Base-by-base conservation (phyloP, 2,329 filamentous ascomycete species). In the Hypoxylon sp. region DNA sequence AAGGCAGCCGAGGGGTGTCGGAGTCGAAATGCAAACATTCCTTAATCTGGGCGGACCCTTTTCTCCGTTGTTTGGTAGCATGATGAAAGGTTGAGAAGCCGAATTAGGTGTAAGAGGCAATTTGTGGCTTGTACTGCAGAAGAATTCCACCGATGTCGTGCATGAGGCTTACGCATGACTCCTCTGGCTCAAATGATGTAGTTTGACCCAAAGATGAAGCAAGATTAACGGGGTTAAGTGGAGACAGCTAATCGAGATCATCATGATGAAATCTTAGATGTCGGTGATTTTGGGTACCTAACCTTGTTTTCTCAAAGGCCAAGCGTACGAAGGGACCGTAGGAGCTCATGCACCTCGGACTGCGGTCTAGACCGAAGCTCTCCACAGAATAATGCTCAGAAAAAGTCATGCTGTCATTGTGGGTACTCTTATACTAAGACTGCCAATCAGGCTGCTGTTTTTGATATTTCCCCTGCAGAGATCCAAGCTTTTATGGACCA, bases 391-490 rank as follows among this genome's bases (percentile, higher is more conserved):
- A 58, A 46, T 41, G 41, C 47, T 51, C 39, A 41, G n/a, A 56
- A 56, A 66, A 71, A 71, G 69, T 71, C 69, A 70, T 71, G 69
- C 3, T 70, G 69, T 71, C 69, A 71, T 71, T 53, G 58, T 55
- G 65, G 67, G 27, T 47, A 50, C 37, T 2, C 6, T 4, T 25
- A 11, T 46, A 6, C 21, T 23, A 9, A 19, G 16, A 11, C n/a
- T 11, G 2, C 69, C 69, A 71, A 68, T 70, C 14, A 50, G 3
- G 11, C 11, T 30, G 5, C 16, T 6, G 16, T 4, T 19, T 43
- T 9, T 23, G 6, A 11, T 30, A 30, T 45, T 65, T 59, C 64
- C 69, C 69, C 65, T 71, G 67, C 69, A 65, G 55, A 25, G 25
- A 48, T 56, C 47, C 58, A 54, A 47, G 34, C 32, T 50, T 39